These are phyloP conservation scores for Nannizziopsis arthrosporioides DNA, from an alignment of 2,329 filamentous ascomycete species.

Conservation along the genomic window DNA sequence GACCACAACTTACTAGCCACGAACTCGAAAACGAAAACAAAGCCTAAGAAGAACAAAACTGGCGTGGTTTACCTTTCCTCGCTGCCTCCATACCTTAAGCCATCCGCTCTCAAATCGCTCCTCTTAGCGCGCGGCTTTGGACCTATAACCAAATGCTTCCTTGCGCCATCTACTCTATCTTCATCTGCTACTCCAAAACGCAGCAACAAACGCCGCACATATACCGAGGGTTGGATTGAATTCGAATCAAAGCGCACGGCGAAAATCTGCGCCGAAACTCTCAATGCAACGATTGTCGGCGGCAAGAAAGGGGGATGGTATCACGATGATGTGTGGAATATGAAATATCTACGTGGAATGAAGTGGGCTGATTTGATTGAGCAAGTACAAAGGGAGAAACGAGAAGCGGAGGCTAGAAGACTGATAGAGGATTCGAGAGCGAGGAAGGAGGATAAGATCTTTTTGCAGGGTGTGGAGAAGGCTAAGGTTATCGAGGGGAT, in stretches of 20 bases:
- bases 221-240: constrained; percentile 39
- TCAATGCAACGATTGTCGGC: constrained; percentile 35
- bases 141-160: constrained; percentile 35
- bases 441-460: constrained; percentile 35
- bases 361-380: constrained; percentile 38
- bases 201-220: constrained; percentile 33
- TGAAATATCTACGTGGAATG: constrained; percentile 36
- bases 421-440: constrained; percentile 34
- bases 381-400: constrained; percentile 33
- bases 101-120: constrained; percentile 35
- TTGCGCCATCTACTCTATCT: constrained; percentile 27
- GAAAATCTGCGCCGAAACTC: constrained; percentile 35
- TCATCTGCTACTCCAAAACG: constrained; percentile 16
- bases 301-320: constrained; percentile 37
- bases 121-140: constrained; percentile 32
- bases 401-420: constrained; percentile 31
- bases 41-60: constrained; percentile 24
- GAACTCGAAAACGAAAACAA: constrained; percentile 11
- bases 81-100: constrained; percentile 38
- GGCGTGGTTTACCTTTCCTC: constrained; percentile 38
- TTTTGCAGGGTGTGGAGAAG: constrained; percentile 33
- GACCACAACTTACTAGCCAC: constrained; percentile 7
- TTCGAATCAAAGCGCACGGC: constrained; percentile 37
- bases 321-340: constrained; percentile 37
- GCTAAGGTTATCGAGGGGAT: constrained; percentile 35